Conservation (phyloP, 306 rosid species). For the Nissolia schottii region DNA sequence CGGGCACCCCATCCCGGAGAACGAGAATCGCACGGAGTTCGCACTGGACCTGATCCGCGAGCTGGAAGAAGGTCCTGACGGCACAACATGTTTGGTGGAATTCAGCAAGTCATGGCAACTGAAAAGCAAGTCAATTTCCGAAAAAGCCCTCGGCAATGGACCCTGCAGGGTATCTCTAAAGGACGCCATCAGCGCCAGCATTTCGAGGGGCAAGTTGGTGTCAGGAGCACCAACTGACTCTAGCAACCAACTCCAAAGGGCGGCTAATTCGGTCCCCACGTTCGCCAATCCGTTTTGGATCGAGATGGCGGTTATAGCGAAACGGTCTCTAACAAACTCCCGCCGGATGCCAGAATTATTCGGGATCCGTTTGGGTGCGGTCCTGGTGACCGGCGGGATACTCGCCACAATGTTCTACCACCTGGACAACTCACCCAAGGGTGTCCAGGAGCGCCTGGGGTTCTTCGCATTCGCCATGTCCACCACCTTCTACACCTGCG, state of each 20-base stretch:
- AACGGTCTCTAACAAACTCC: slow-evolving; percentile 64
- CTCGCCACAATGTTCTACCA: slow-evolving; percentile 71
- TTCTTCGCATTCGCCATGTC: slow-evolving; percentile 96
- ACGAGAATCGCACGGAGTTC: slow-evolving; percentile 76
- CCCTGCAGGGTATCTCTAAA: slow-evolving; percentile 35
- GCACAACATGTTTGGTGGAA: slow-evolving; percentile 62
- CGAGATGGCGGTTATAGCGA: slow-evolving; percentile 61
- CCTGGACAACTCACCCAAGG: slow-evolving; percentile 73
- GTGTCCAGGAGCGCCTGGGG: slow-evolving; percentile 69
- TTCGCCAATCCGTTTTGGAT: slow-evolving; percentile 81
- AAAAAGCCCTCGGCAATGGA: not conserved
- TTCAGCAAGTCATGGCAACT: slow-evolving; percentile 73
- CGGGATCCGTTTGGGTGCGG: slow-evolving; percentile 77
- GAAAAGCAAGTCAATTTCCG: not conserved
- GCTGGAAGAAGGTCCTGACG: slow-evolving; percentile 60
- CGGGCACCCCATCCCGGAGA: slow-evolving; percentile 75
- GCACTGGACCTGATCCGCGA: slow-evolving; percentile 79
- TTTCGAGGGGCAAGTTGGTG: slow-evolving; percentile 70
- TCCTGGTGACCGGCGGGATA: slow-evolving; percentile 63
- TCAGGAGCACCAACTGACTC: slow-evolving; percentile 57
- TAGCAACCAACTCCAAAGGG: not conserved
- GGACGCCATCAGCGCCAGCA: slow-evolving; percentile 76
- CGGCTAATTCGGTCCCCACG: slow-evolving; percentile 48
- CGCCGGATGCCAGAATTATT: slow-evolving; percentile 73
- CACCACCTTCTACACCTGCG: slow-evolving; percentile 88